Conservation (phyloP, 768 basidiomycete species). For the Leccinum boreale region DNA sequence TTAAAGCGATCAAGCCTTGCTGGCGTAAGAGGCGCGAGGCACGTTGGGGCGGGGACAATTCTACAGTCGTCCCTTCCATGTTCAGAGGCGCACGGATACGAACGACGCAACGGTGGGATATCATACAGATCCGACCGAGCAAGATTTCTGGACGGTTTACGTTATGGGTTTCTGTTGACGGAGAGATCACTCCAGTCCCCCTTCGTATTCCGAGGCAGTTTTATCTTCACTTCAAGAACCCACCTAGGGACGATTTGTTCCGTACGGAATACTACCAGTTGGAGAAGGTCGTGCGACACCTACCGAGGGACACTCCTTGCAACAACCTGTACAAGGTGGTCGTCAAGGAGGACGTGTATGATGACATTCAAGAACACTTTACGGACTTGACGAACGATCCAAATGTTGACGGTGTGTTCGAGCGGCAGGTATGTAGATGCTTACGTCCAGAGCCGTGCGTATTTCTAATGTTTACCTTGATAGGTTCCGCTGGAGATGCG, state of each 20-base stretch:
- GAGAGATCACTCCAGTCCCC: conserved; percentile 73
- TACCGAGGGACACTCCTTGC: conserved; percentile 78
- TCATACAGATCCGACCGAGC: conserved; percentile 84
- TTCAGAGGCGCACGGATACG: conserved; percentile 61
- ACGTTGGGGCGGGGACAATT: conserved; percentile 39
- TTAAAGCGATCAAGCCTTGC: conserved; percentile 68
- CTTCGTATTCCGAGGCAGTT: conserved; percentile 89
- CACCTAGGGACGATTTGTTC: conserved; percentile 65
- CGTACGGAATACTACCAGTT: conserved; percentile 62
- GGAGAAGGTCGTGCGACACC: conserved; percentile 69
- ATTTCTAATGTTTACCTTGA: not conserved
- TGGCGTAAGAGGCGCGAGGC: conserved; percentile 67
- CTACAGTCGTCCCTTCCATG: conserved; percentile 63
- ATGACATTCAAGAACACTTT: conserved; percentile 86
- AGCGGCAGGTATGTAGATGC: conserved; percentile 68
- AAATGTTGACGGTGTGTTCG: conserved; percentile 92
- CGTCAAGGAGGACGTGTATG: conserved; percentile 81
- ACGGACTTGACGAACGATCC: conserved; percentile 91
- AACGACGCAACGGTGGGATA: conserved; percentile 79
- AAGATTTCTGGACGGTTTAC: conserved; percentile 77
- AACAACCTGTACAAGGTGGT: conserved; percentile 79
- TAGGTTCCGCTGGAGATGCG: conserved; percentile 84
- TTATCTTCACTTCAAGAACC: conserved; percentile 83
- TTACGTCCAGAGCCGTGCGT: not conserved
- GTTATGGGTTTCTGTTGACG: conserved; percentile 84